phyloP scores from a whole-genome alignment of 345 rosid genomes.

The Syzygium grande region DNA sequence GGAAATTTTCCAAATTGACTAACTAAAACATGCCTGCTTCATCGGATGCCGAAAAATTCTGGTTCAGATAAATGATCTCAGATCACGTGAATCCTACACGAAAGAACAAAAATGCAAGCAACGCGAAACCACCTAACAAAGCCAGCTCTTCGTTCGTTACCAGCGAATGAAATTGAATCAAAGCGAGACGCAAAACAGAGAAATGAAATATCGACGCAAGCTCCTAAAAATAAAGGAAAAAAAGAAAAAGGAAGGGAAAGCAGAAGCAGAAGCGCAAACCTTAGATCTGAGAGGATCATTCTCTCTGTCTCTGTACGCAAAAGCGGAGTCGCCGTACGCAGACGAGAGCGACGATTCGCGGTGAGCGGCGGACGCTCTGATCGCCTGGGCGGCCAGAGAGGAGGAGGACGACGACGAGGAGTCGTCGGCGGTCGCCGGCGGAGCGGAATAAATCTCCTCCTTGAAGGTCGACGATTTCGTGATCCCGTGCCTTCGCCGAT shows the following conservation, averaged over 20 bases:
- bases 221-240: neutral
- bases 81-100: neutral
- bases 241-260: neutral
- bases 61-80: neutral
- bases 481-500: constrained; percentile 84
- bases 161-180: neutral
- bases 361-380: constrained; percentile 55
- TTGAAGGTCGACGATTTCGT: constrained; percentile 70
- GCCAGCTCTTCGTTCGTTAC: neutral
- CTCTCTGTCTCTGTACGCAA: constrained; percentile 5
- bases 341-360: constrained; percentile 42
- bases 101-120: neutral
- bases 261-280: constrained; percentile 21
- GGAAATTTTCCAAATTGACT: neutral
- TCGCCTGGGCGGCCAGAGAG: constrained; percentile 82
- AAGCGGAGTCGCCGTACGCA: constrained; percentile 19
- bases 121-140: neutral
- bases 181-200: neutral
- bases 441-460: constrained; percentile 48
- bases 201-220: neutral
- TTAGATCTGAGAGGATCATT: constrained; percentile 35
- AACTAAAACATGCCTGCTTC: neutral
- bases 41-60: neutral
- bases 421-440: constrained; percentile 24
- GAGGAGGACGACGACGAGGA: constrained; percentile 17